Conservation (phyloP, 176 grass and related monocot species). For the Phoenix roebelenii region DNA sequence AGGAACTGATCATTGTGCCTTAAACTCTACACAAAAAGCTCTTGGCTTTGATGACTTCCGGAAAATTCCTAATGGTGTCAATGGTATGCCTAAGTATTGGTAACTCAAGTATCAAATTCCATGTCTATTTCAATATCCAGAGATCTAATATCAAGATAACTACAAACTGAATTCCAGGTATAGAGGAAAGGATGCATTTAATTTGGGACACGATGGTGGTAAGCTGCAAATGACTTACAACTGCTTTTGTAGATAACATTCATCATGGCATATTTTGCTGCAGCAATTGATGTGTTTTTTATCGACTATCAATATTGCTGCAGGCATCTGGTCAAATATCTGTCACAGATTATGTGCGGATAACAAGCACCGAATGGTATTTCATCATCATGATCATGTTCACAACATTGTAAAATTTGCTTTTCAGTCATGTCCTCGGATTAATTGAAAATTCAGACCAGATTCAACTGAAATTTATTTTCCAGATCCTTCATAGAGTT, state of each 20-base stretch:
- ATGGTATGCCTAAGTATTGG: conserved; percentile 33
- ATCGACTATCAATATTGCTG: conserved; percentile 13
- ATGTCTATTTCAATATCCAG: too few species aligned
- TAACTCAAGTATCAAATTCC: too few species aligned
- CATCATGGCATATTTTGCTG: too few species aligned
- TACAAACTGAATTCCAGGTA: conserved; percentile 28
- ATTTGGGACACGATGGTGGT: conserved; percentile 98
- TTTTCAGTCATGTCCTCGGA: too few species aligned
- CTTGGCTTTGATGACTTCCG: conserved; percentile 76
- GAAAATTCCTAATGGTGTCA: conserved; percentile 95
- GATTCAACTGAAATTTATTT: too few species aligned
- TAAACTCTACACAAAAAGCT: conserved; percentile 95
- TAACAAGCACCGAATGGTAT: conserved; percentile 93
- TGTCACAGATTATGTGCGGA: conserved; percentile 78
- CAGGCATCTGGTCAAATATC: conserved; percentile 72
- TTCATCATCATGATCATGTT: not conserved
- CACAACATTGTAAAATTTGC: not conserved
- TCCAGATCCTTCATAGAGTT: too few species aligned
- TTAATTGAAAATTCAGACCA: too few species aligned
- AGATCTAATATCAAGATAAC: too few species aligned
- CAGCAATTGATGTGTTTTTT: conserved; percentile 17
- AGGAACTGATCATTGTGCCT: conserved; percentile 88
- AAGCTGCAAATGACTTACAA: conserved; percentile 15
- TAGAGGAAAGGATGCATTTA: conserved; percentile 95
- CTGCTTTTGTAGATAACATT: too few species aligned